Evolutionary conservation across 805 yeast genomes (phyloP), one percentile per base, ranked within the genome.

Genomic region (Jamesozyma rosinii): DNA sequence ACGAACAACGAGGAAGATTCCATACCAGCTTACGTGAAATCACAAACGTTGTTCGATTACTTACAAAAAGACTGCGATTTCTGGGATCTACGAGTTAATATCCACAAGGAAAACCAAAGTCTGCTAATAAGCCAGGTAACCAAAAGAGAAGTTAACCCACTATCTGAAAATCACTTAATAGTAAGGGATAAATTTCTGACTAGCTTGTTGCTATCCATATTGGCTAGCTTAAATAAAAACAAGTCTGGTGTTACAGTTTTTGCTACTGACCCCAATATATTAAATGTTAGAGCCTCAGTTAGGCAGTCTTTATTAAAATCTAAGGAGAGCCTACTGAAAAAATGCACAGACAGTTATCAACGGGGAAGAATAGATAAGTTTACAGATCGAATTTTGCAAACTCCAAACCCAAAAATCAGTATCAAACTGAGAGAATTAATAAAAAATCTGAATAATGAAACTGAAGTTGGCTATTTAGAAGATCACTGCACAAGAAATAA

Each of bases 141-240:
- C 51, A 58, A 58, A 45, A 49, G 58, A 27, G 64, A 61, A 37
- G 57, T 60, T 1, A 58, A 55, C 38, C 62, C 64, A 2, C 40
- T 60, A 18, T 58, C 65, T 3, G 64, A 57, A 37, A 57, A 58
- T 40, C 59, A 58, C 40, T 49, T 54, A 19, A 49, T 61, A 11
- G 45, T 56, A 2, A 55, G 55, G 26, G 65, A 61, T 47, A 50
- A 47, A 18, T 59, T 58, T 36, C 35, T 60, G 17, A 50, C 58
- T 15, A 44, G 50, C 2, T 37, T 59, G 18, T 43, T 59, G 8
- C 47, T 61, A 2, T 53, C 65, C 1, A 42, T 57, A 3, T 53
- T 58, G 22, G 43, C 53, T 22, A 52, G 49, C 24, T 48, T 54
- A 4, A 48, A 52, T 4, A 52, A 41, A 10, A 38, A 51, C 33